Percentiles rank a stretch among this genome's conserved stretches.
Evolutionary conservation across 768 basidiomycete genomes (phyloP).

Genomic region (Lentinus brumalis): DNA sequence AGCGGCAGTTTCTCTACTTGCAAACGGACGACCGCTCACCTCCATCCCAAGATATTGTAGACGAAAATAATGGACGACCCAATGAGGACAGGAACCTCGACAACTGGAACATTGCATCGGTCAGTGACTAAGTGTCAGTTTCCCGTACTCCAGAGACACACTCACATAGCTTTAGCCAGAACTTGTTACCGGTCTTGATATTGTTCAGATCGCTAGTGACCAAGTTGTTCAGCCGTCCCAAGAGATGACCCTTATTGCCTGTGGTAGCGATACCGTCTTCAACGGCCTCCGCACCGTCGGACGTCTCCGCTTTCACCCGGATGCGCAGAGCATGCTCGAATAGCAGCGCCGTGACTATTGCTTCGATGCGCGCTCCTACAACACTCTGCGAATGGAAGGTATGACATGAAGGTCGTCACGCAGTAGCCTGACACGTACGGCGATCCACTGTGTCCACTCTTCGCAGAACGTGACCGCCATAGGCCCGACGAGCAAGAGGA

Average conservation of each 20-base stretch:
- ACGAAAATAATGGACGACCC: constrained; percentile 38
- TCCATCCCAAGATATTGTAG: constrained; percentile 49
- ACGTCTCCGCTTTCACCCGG: constrained; percentile 45
- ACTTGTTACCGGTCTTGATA: constrained; percentile 27
- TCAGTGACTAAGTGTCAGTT: neutral
- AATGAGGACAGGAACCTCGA: neutral
- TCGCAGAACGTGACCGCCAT: constrained; percentile 42
- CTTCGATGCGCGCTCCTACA: constrained; percentile 42
- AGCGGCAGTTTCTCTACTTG: too few species aligned
- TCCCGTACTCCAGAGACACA: neutral
- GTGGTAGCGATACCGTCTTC: neutral
- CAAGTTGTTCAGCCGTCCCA: constrained; percentile 78
- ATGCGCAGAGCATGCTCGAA: constrained; percentile 55
- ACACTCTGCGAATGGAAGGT: constrained; percentile 31
- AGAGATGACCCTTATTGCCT: constrained; percentile 42
- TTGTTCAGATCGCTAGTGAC: constrained; percentile 62
- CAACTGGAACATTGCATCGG: neutral
- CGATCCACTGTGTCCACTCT: constrained; percentile 54
- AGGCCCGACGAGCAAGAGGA: constrained; percentile 51
- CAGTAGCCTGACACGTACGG: too few species aligned
- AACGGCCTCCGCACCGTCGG: neutral
- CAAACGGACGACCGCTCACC: constrained; percentile 29
- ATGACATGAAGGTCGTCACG: too few species aligned
- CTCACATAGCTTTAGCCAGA: constrained; percentile 8
- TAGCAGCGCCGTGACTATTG: constrained; percentile 50